phyloP scores from a whole-genome alignment of 805 yeast species.

The Yamadazyma nakazawae region DNA sequence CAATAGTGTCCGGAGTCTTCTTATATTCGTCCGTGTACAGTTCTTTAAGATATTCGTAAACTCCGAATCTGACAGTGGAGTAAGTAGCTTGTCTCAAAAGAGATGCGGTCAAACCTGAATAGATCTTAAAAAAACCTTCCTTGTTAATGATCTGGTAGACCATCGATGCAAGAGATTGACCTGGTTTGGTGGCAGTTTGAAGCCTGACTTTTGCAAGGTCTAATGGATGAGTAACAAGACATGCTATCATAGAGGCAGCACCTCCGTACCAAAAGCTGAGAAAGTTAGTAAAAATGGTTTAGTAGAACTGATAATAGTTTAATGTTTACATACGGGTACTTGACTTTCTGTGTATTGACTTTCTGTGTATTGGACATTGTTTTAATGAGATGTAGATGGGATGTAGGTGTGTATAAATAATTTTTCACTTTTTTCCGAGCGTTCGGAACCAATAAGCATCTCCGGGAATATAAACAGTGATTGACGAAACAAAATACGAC shows the following conservation, averaged over 20 bases:
- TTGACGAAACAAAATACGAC: neutral
- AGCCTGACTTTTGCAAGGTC: conserved; percentile 84
- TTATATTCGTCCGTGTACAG: conserved; percentile 35
- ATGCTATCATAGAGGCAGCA: conserved; percentile 65
- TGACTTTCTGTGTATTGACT: conserved; percentile 10
- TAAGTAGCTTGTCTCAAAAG: conserved; percentile 83
- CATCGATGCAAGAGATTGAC: conserved; percentile 61
- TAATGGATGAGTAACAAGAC: conserved; percentile 72
- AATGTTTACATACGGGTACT: conserved; percentile 13
- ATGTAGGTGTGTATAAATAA: neutral
- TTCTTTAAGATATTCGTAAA: conserved; percentile 75
- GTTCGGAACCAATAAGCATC: conserved; percentile 3
- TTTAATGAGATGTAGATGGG: neutral
- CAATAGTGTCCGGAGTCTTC: conserved; percentile 52
- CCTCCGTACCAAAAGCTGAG: conserved; percentile 63
- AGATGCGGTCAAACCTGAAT: conserved; percentile 81
- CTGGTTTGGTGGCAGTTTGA: conserved; percentile 71
- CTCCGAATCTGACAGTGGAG: conserved; percentile 82
- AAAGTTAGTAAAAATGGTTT: conserved; percentile 2
- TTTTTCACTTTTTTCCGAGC: conserved; percentile 5
- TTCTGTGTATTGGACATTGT: conserved; percentile 9
- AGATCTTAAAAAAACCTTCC: conserved; percentile 70
- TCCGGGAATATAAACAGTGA: neutral
- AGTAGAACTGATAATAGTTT: neutral
- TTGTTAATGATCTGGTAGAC: conserved; percentile 53